Percentiles rank a stretch among this genome's conserved stretches.
These are phyloP conservation scores for Rhizomucor pusillus DNA, from an alignment of 371 early-diverging fungal species.

Conservation along the genomic window DNA sequence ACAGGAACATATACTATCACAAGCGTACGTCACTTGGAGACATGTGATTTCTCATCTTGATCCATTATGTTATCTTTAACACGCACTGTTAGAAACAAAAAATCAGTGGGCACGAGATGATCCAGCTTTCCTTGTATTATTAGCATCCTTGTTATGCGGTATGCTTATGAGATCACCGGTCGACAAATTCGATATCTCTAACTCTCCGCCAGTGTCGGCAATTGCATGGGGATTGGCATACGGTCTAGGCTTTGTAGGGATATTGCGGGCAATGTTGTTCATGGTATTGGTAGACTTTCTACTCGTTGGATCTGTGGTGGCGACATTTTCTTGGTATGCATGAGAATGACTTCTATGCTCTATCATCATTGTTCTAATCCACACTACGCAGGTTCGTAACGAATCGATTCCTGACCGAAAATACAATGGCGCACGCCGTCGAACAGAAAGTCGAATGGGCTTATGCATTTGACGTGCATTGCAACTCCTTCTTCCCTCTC, in stretches of 20 bases:
- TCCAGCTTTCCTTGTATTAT: conserved; percentile 82
- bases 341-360: not conserved
- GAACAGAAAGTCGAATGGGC: conserved; percentile 92
- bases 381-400: conserved; percentile 58
- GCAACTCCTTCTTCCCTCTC: conserved; percentile 87
- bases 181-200: not conserved
- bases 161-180: too few relatives aligned
- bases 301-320: conserved; percentile 61
- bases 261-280: conserved; percentile 58
- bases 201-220: conserved; percentile 53
- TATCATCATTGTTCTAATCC: conserved; percentile 14
- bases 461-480: conserved; percentile 92
- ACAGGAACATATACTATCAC: conserved; percentile 89
- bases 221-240: conserved; percentile 74
- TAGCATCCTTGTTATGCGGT: conserved; percentile 60
- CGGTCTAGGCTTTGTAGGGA: conserved; percentile 52
- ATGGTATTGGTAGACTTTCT: conserved; percentile 79
- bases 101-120: conserved; percentile 95
- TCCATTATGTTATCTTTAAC: not conserved
- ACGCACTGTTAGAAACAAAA: conserved; percentile 72
- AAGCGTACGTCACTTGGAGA: conserved; percentile 88
- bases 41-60: not conserved
- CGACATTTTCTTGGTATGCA: conserved; percentile 69
- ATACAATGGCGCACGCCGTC: conserved; percentile 69
- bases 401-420: conserved; percentile 77